Base-by-base conservation (phyloP, 164 flowering plant genomes). In the Taxillus chinensis region DNA sequence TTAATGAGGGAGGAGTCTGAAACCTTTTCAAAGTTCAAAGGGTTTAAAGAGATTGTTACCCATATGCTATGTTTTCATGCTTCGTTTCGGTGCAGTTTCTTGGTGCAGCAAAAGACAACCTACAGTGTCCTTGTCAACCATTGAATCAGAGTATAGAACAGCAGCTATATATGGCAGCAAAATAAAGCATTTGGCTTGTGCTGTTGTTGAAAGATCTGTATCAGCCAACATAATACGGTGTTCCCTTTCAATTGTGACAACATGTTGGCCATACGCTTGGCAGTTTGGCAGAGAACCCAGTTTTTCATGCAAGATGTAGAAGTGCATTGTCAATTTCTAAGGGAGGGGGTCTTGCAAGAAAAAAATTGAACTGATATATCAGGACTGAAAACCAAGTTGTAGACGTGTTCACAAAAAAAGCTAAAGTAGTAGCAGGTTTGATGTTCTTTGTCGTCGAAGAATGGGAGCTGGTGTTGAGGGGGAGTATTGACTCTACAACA, bases 261-360 rank as follows among this genome's bases (percentile, higher is more conserved):
- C 14, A 43, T 46, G 27, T 66, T 38, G 0, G 61, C 72, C 5
- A 67, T 64, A 2, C 14, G 39, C 0, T 52, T 73, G 7, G 80
- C 65, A 41, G 39, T 1, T 52, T 71, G 7, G 80, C 65, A 41
- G 64, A 71, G 12, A 75, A 75, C 68, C 73, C 64, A 3, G 61
- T 67, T 2, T 72, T 72, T 38, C 80, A 74, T 52, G 72, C 72
- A 0, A 15, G 62, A 38, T 49, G 77, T 73, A 49, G 71, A 68
- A 17, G 68, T 73, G 3, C 77, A 68, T 39, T 61, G 68, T 55
- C 75, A 71, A n/a, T 71, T 71, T n/a, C 2, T 67, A 0, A 37
- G 66, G 15, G 73, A 74, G 55, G 74, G 68, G 12, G 76, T 73
- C 0, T 43, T 66, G 5, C 39, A 43, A 42, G 64, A 51, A 16